Evolutionary conservation across 257 asterid genomes (phyloP), one percentile per base, ranked within the genome.

Genomic region (Datura wrightii): DNA sequence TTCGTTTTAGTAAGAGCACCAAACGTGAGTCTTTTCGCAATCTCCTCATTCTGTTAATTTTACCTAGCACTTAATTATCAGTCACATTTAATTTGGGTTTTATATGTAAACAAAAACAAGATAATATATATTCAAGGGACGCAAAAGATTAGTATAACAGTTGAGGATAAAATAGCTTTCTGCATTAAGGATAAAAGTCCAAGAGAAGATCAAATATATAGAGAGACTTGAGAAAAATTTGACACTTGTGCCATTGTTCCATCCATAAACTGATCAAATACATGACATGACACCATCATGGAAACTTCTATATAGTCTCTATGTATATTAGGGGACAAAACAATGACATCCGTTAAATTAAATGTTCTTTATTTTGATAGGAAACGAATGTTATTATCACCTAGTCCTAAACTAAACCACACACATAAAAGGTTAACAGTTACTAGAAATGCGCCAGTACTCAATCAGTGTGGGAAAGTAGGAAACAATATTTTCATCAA

Each of bases 1-100:
- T 36, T 54, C 67, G 5, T 79, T 52, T 24, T 24, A 78, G 34
- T 76, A 41, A 48, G 82, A 78, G 62, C 14, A 78, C 24, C 65
- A 78, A 78, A 52, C 82, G 46, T 19, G 13, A 74, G 14, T 50
- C 42, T 48, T 48, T 74, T 19, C 14, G 39, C 67, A 37, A 18
- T 18, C 34, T 79, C 53, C 36, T 41, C n/a, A 14, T 79, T 54
- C 70, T 55, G 59, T 31, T n/a, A 41, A 72, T 52, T 16, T 79
- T 52, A 10, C 37, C 9, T 9, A 50, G 48, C 31, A 36, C 31
- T 50, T 54, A 15, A 19, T 60, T 60, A 19, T 60, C 67, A 19
- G 67, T 37, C 14, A 62, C 39, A 62, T 24, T 24, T 62, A 62
- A 62, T 10, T 62, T 62, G 69, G 69, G 41, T 24, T 24, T 24